A percentile compares a stretch with the other conserved stretches of the same genome.
Conservation (phyloP, 495 filamentous ascomycete genomes). For the Chaetomium cochliodes region DNA sequence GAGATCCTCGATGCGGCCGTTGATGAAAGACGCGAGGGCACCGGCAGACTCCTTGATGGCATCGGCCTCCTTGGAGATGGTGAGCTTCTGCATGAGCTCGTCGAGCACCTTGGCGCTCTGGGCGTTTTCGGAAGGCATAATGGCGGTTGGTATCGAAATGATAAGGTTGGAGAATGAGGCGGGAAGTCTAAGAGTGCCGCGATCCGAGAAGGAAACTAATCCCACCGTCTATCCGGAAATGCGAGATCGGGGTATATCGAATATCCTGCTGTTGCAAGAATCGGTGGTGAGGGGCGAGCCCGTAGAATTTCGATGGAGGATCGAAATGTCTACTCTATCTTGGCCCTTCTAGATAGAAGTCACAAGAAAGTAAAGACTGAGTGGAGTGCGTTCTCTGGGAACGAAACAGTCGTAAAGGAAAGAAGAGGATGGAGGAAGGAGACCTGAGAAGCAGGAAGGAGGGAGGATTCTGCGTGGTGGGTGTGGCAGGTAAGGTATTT, state of each 20-base stretch:
- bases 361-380: conserved; percentile 35
- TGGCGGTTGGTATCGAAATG: conserved; percentile 28
- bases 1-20: conserved; percentile 52
- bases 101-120: conserved; percentile 53
- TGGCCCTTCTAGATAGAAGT: conserved; percentile 36
- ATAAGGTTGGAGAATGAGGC: conserved; percentile 16
- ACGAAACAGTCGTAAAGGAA: conserved; percentile 33
- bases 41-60: conserved; percentile 49
- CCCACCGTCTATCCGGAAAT: conserved; percentile 31
- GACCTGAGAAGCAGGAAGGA: conserved; percentile 25
- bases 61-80: conserved; percentile 51
- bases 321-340: conserved; percentile 43
- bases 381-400: conserved; percentile 32
- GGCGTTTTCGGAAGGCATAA: conserved; percentile 47
- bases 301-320: conserved; percentile 42
- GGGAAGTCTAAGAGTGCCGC: conserved; percentile 22
- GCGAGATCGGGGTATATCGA: conserved; percentile 28
- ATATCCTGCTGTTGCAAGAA: conserved; percentile 27
- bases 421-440: conserved; percentile 24
- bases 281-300: conserved; percentile 27
- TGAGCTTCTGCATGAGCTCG: conserved; percentile 54
- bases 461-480: conserved; percentile 19
- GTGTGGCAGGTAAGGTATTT: conserved; percentile 28
- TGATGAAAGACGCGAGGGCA: conserved; percentile 52
- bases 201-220: conserved; percentile 28